Base-by-base conservation (phyloP, 2,329 filamentous ascomycete genomes). In the Corinectria fuckeliana region DNA sequence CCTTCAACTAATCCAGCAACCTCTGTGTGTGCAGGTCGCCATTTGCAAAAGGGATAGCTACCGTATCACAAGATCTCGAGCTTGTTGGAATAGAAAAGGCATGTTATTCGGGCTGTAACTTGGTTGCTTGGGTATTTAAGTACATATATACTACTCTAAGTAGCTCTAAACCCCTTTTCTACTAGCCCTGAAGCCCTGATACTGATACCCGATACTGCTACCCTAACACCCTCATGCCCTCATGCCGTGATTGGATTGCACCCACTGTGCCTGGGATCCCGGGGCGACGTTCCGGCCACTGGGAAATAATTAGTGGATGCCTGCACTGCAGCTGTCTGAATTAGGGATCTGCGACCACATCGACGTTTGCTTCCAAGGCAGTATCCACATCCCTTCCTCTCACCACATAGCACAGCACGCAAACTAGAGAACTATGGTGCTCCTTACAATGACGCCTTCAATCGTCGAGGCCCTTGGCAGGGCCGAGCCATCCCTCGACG, bases 371-470 rank as follows among this genome's bases (percentile, higher is more conserved):
- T 14, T 49, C 14, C n/a, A 3, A 56, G 23, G 26, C 28, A 26
- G 14, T 16, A 21, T 5, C 16, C 16, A 30, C 13, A 9, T 16
- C 9, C 5, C 32, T 16, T 14, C 23, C 20, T 38, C 23, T 21
- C 13, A 21, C 11, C 23, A 13, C n/a, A 28, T 26, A 13, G 10
- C 42, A 25, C 25, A 20, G 11, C n/a, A 30, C 21, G 14, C 34
- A n/a, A 39, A 28, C 20, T 25, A 16, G 3, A 14, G 3, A 6
- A 61, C 4, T 3, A 94, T 94, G 91, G 90, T 93, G 16, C 81
- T 91, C 41, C 85, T 95, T 39, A 91, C 88, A n/a, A 89, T 92
- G 81, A 93, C 90, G 4, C 74, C 84, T 67, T 80, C 85, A 66
- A 86, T 91, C 26, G 85, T 89, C 76, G 85, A 86, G 73, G 89